A percentile compares a stretch with the other conserved stretches of the same genome.
Evolutionary conservation across 352 stramenopile species (phyloP).

Genomic region (Phytophthora europaea): DNA sequence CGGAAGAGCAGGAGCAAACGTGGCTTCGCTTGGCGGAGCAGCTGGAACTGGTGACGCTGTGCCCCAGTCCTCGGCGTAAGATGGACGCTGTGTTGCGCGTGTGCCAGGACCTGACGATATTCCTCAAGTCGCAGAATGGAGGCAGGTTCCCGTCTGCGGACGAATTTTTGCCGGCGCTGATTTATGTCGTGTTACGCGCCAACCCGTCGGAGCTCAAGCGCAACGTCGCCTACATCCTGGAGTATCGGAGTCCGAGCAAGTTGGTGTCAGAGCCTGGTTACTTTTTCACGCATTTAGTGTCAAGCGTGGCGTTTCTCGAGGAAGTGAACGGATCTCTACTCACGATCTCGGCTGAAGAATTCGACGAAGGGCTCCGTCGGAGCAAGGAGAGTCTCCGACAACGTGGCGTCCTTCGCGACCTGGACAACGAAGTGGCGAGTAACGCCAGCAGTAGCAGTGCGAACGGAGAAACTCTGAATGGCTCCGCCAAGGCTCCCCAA

Average conservation of each 20-base stretch:
- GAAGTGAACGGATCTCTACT: slow-evolving; percentile 76
- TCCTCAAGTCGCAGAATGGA: slow-evolving; percentile 60
- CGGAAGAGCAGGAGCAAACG: slow-evolving; percentile 39
- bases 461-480: slow-evolving; percentile 1
- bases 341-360: slow-evolving; percentile 81
- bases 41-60: slow-evolving; percentile 57
- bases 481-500: slow-evolving; percentile 12
- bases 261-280: slow-evolving; percentile 93
- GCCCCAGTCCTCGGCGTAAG: slow-evolving; percentile 83
- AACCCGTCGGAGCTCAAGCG: slow-evolving; percentile 89
- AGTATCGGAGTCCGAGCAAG: slow-evolving; percentile 74
- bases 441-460: slow-evolving; percentile 22
- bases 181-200: slow-evolving; percentile 89
- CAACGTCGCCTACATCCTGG: slow-evolving; percentile 89
- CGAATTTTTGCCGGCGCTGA: slow-evolving; percentile 93
- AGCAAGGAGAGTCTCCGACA: slow-evolving; percentile 40
- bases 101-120: slow-evolving; percentile 75
- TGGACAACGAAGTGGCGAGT: slow-evolving; percentile 35
- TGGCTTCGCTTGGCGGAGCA: slow-evolving; percentile 61
- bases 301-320: slow-evolving; percentile 83
- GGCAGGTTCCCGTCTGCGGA: slow-evolving; percentile 87
- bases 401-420: slow-evolving; percentile 17
- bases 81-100: slow-evolving; percentile 84
- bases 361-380: slow-evolving; percentile 62
- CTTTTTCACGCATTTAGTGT: slow-evolving; percentile 93